phyloP scores from a whole-genome alignment of 495 filamentous ascomycete genomes.

The Evernia prunastri region DNA sequence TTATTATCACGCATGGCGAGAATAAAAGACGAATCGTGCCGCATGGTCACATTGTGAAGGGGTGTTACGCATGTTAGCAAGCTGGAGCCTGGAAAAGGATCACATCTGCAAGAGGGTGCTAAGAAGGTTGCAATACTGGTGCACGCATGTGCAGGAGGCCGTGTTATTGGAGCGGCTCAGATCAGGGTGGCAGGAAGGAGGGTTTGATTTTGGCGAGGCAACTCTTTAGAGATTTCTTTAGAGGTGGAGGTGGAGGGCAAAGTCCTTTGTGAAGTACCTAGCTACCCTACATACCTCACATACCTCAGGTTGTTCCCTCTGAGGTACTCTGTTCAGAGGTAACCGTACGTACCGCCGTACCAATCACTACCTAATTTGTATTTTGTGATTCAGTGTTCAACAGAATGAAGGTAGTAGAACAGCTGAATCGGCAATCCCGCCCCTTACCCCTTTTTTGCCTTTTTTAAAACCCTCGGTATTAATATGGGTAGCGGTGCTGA shows the following conservation, averaged over 20 bases:
- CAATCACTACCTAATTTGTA: too few relatives aligned
- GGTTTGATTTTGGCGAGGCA: neutral
- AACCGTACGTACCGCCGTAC: too few relatives aligned
- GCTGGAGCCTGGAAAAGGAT: conserved; percentile 8
- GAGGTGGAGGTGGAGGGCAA: too few relatives aligned
- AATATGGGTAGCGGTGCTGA: neutral
- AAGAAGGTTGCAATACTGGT: conserved; percentile 15
- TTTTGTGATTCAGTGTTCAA: too few relatives aligned
- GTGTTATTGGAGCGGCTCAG: conserved; percentile 9
- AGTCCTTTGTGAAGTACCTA: neutral
- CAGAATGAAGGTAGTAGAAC: neutral
- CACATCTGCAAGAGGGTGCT: neutral
- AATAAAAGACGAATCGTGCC: conserved; percentile 4
- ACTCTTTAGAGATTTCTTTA: neutral
- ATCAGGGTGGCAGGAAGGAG: neutral
- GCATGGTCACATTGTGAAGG: conserved; percentile 6
- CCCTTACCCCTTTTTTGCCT: neutral
- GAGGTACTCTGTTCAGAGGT: too few relatives aligned
- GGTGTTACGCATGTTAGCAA: conserved; percentile 2
- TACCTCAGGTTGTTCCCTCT: too few relatives aligned
- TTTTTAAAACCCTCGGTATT: too few relatives aligned
- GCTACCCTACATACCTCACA: neutral
- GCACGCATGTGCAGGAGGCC: conserved; percentile 10
- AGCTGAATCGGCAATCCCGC: neutral
- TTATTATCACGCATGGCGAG: conserved; percentile 9